A percentile compares a stretch with the other conserved stretches of the same genome.
These are phyloP conservation scores for Clathrospora elynae DNA, from an alignment of 2,329 filamentous ascomycete species.

Conservation along the genomic window DNA sequence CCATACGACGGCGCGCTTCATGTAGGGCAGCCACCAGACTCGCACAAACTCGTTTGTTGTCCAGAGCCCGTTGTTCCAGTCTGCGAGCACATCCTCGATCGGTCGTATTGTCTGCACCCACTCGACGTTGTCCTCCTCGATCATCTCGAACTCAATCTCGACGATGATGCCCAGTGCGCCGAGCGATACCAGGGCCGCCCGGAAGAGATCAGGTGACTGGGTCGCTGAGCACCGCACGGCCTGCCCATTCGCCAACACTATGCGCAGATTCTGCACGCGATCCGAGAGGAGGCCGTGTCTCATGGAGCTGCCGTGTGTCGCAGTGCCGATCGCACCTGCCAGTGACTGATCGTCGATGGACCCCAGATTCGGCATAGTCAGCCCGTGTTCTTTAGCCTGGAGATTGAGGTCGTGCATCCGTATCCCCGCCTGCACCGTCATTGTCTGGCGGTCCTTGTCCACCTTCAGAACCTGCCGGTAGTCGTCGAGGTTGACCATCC, in stretches of 20 bases:
- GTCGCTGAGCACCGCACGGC: conserved; percentile 71
- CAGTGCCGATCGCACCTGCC: conserved; percentile 88
- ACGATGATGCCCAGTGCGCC: conserved; percentile 90
- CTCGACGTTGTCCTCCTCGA: conserved; percentile 78
- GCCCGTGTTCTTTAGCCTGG: conserved; percentile 72
- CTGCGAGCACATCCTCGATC: conserved; percentile 69
- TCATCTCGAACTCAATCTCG: conserved; percentile 83
- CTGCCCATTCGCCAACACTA: conserved; percentile 81
- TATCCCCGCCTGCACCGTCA: conserved; percentile 88
- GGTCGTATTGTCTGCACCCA: conserved; percentile 82
- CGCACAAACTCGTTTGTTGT: conserved; percentile 84
- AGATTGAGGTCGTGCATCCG: conserved; percentile 75
- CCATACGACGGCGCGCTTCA: conserved; percentile 86
- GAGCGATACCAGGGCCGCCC: conserved; percentile 82
- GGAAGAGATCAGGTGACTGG: conserved; percentile 79
- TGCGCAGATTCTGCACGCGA: conserved; percentile 72
- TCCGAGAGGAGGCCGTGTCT: conserved; percentile 84
- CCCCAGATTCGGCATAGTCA: conserved; percentile 89
- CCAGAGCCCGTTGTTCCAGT: conserved; percentile 80
- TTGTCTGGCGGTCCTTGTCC: conserved; percentile 66
- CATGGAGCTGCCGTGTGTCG: conserved; percentile 88
- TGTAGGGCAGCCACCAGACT: conserved; percentile 98
- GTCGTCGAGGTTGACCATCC: conserved; percentile 92
- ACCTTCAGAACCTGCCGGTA: conserved; percentile 74
- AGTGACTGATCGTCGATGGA: conserved; percentile 96